These are phyloP conservation scores for Acer negundo DNA, from an alignment of 345 rosid species.

Conservation along the genomic window DNA sequence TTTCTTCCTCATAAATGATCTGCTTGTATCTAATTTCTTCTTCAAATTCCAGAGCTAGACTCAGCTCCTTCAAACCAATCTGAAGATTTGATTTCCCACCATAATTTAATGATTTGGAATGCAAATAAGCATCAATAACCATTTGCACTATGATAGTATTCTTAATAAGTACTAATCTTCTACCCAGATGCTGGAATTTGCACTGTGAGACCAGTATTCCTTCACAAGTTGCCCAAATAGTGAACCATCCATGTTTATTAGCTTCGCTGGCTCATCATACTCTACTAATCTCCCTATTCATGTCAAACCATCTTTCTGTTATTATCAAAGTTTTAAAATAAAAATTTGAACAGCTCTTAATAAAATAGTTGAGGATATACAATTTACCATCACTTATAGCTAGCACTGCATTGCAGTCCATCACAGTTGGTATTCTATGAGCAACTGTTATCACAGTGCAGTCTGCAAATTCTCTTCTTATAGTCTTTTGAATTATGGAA, in stretches of 20 bases:
- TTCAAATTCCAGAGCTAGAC: too few species aligned
- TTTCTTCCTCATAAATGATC: too few species aligned
- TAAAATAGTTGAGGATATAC: not conserved
- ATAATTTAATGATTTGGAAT: too few species aligned
- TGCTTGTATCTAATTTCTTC: too few species aligned
- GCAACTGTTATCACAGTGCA: slow-evolving; percentile 66
- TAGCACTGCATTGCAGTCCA: slow-evolving; percentile 64
- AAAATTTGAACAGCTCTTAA: not conserved
- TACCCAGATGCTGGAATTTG: not conserved
- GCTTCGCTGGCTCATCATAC: slow-evolving; percentile 40
- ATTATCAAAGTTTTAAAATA: not conserved
- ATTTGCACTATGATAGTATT: too few species aligned
- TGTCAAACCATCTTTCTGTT: not conserved
- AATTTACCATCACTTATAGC: slow-evolving; percentile 55
- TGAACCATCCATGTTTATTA: slow-evolving; percentile 37
- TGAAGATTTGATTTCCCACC: too few species aligned
- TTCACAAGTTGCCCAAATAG: slow-evolving; percentile 45
- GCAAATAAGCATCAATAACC: too few species aligned
- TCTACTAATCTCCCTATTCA: slow-evolving; percentile 44
- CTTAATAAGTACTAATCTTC: not conserved
- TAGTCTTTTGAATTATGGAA: slow-evolving; percentile 48
- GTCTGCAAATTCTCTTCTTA: slow-evolving; percentile 48
- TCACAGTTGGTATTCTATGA: slow-evolving; percentile 66
- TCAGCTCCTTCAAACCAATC: too few species aligned
- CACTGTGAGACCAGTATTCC: slow-evolving; percentile 26